Evolutionary conservation across 1,139 yeast species (phyloP).

Genomic region (Zygosaccharomyces sapae): DNA sequence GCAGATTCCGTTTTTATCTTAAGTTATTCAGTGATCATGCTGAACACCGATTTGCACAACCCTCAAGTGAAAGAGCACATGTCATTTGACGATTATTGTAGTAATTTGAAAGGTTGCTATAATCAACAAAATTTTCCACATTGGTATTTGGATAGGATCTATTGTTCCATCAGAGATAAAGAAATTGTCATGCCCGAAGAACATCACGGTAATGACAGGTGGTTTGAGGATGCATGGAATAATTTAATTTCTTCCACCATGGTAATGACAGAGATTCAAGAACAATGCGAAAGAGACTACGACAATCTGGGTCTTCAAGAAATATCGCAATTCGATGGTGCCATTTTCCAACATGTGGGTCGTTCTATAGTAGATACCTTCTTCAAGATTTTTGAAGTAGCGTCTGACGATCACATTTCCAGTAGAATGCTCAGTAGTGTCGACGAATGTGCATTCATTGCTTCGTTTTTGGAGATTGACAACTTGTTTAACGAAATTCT

Average conservation of each 20-base stretch:
- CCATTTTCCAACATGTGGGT: constrained; percentile 61
- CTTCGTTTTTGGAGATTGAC: constrained; percentile 56
- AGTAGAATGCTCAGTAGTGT: constrained; percentile 82
- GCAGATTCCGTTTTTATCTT: constrained; percentile 68
- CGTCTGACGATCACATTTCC: constrained; percentile 85
- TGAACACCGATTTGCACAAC: constrained; percentile 74
- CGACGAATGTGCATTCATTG: constrained; percentile 77
- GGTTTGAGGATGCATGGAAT: constrained; percentile 95
- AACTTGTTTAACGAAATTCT: constrained; percentile 63
- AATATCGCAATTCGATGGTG: constrained; percentile 55
- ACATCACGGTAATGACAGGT: constrained; percentile 75
- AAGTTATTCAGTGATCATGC: constrained; percentile 70
- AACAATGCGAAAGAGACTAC: constrained; percentile 21
- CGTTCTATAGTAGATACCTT: constrained; percentile 63
- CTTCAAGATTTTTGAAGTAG: constrained; percentile 74
- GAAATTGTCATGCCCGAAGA: constrained; percentile 99
- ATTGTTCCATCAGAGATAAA: constrained; percentile 70
- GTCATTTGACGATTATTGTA: constrained; percentile 78
- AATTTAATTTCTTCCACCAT: constrained; percentile 58
- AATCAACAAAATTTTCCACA: constrained; percentile 73
- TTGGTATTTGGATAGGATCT: constrained; percentile 80
- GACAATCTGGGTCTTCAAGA: constrained; percentile 33
- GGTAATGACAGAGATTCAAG: constrained; percentile 34
- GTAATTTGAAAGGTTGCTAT: constrained; percentile 75
- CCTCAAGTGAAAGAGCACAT: constrained; percentile 81